Conservation (phyloP, 2,329 filamentous ascomycete genomes). For the Septoria petroselini region DNA sequence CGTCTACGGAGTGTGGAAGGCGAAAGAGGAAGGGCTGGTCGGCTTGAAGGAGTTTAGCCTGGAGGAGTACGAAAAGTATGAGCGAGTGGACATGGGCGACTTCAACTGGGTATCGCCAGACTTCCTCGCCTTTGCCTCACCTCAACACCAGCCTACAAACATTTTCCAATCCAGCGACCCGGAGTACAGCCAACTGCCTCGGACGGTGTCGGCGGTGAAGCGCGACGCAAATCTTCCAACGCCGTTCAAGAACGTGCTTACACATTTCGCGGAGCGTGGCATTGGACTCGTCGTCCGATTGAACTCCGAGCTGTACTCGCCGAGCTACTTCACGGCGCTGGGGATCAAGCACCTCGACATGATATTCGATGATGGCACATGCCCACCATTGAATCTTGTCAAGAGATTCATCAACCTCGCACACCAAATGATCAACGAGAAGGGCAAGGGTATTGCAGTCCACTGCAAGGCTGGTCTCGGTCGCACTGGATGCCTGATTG, state of each 20-base stretch:
- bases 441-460: constrained; percentile 90
- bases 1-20: constrained; percentile 97
- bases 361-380: constrained; percentile 99
- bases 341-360: constrained; percentile 97
- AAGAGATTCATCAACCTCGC: constrained; percentile 92
- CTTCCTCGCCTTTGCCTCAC: constrained; percentile 95
- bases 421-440: constrained; percentile 87
- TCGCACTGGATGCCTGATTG: constrained; percentile 91
- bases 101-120: constrained; percentile 99
- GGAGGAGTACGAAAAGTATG: constrained; percentile 93
- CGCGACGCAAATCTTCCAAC: constrained; percentile 65
- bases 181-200: constrained; percentile 70
- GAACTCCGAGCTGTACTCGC: constrained; percentile 93
- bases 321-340: constrained; percentile 93
- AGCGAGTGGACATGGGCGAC: constrained; percentile 95
- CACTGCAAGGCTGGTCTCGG: constrained; percentile 98
- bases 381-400: constrained; percentile 82
- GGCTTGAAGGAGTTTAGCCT: constrained; percentile 91
- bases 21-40: constrained; percentile 91
- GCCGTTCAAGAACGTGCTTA: constrained; percentile 93
- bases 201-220: constrained; percentile 69
- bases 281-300: constrained; percentile 91
- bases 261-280: constrained; percentile 81
- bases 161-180: constrained; percentile 71
- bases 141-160: constrained; percentile 74